Conservation (phyloP, 176 grass and related monocot species). For the Elymus sibiricus region DNA sequence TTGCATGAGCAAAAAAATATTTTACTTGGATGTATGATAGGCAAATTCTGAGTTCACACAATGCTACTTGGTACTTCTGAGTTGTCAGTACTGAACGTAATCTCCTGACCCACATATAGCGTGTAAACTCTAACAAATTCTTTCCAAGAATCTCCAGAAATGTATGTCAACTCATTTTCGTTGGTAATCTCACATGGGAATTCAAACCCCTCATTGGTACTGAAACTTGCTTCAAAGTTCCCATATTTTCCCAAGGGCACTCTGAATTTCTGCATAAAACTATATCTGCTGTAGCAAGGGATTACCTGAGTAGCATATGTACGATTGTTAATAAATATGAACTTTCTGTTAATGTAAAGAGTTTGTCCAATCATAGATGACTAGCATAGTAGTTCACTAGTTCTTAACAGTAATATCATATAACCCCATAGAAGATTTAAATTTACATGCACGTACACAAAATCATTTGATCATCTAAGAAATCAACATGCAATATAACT, state of each 20-base stretch:
- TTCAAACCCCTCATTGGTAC: not conserved
- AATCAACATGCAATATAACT: too few relatives aligned
- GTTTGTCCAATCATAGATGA: not conserved
- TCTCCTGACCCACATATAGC: not conserved
- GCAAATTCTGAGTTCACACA: too few relatives aligned
- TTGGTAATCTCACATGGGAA: not conserved
- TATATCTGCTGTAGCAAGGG: too few relatives aligned
- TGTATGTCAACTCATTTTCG: not conserved
- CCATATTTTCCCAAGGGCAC: not conserved
- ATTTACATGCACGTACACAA: too few relatives aligned
- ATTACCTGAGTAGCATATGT: too few relatives aligned
- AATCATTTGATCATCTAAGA: too few relatives aligned
- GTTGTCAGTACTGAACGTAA: not conserved
- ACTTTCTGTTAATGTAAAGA: not conserved
- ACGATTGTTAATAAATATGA: not conserved
- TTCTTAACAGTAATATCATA: too few relatives aligned
- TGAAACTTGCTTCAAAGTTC: not conserved
- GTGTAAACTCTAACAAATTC: not conserved
- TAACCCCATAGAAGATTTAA: too few relatives aligned
- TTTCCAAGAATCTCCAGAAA: not conserved
- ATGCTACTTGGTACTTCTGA: not conserved
- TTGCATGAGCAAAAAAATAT: not conserved
- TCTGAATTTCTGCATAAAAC: not conserved
- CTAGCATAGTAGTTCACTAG: too few relatives aligned
- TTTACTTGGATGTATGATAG: not conserved